Percentiles rank a stretch among this genome's conserved stretches.
These are phyloP conservation scores for Xylaria digitata DNA, from an alignment of 2,329 filamentous ascomycete genomes.

Conservation along the genomic window DNA sequence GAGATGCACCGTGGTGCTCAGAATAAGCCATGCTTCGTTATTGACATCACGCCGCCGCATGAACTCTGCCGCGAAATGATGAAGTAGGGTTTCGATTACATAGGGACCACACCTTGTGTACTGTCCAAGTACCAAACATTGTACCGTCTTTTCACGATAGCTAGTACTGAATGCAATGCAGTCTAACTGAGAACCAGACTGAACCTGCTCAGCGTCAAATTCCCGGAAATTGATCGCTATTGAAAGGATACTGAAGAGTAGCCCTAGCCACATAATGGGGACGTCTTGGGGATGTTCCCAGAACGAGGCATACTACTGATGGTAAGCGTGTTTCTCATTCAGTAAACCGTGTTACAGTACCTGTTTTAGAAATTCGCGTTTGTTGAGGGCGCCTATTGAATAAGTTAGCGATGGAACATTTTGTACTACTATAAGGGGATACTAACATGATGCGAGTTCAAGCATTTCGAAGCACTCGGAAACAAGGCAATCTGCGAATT, in stretches of 20 bases:
- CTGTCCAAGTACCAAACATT: constrained; percentile 53
- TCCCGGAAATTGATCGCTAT: constrained; percentile 50
- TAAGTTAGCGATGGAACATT: constrained; percentile 3
- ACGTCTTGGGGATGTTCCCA: constrained; percentile 54
- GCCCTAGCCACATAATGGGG: constrained; percentile 59
- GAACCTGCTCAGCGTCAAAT: constrained; percentile 27
- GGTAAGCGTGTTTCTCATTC: constrained; percentile 19
- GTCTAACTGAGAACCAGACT: constrained; percentile 12
- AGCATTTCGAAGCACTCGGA: constrained; percentile 54
- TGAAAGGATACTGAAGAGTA: constrained; percentile 60
- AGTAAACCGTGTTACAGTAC: constrained; percentile 27
- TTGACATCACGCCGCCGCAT: constrained; percentile 48
- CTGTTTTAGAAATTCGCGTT: constrained; percentile 47
- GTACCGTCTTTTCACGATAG: constrained; percentile 49
- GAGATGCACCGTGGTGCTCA: constrained; percentile 49
- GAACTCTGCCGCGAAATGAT: constrained; percentile 52
- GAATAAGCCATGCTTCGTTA: constrained; percentile 51
- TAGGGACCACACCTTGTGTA: constrained; percentile 59
- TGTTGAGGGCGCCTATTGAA: constrained; percentile 44
- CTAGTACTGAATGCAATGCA: constrained; percentile 26
- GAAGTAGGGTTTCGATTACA: constrained; percentile 54
- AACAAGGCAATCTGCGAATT: constrained; percentile 51
- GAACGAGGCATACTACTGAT: constrained; percentile 56
- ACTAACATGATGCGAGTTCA: constrained; percentile 45
- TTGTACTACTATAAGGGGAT: not conserved